Evolutionary conservation across 805 yeast species (phyloP), one percentile per base, ranked within the genome.

Genomic region (Ogataea glucozyma): DNA sequence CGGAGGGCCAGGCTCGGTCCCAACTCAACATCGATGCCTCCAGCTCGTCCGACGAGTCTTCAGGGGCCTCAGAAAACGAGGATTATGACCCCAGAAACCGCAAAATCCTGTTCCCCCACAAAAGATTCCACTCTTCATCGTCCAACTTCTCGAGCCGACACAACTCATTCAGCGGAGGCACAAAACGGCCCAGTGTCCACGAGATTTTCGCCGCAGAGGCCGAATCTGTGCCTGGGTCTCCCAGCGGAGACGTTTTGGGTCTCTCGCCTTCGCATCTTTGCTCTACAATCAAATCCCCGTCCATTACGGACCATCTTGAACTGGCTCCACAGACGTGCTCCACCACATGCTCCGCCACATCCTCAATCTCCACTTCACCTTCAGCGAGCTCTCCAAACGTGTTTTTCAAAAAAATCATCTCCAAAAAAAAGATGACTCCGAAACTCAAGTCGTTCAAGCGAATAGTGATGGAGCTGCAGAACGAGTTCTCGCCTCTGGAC

Each of bases 371-470:
- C 10, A 8, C 37, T 10, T 17, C 35, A 10, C 38, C 30, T 4
- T 17, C 37, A 33, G 14, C 44, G 2, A 36, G 21, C 41, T 39
- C 49, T 9, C 58, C 60, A 10, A 51, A 48, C 29, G 40, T 57
- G 13, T 55, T 63, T 30, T 64, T 64, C 48, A 64, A 63, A 30
- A 65, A 58, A 39, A 52, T 60, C 14, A 49, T 57, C 5, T 49
- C 62, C 5, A 56, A 58, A 21, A 53, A 57, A 33, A 56, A 58
- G 1, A 36, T 62, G 31, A 53, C 56, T n/a, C 70, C 70, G 1
- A 64, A 64, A 41, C 44, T 61, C 44, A 62, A 64, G 32, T 61
- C 69, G 4, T 63, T 67, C 47, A 61, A 57, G 38, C 53, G 71
- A 40, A 54, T 67, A 4, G 56, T 62, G 3, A 47, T 53, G 32